A percentile compares a stretch with the other conserved stretches of the same genome.
Evolutionary conservation across 192 early-diverging fungal genomes (phyloP).

Genomic region (Coemansia sp.): DNA sequence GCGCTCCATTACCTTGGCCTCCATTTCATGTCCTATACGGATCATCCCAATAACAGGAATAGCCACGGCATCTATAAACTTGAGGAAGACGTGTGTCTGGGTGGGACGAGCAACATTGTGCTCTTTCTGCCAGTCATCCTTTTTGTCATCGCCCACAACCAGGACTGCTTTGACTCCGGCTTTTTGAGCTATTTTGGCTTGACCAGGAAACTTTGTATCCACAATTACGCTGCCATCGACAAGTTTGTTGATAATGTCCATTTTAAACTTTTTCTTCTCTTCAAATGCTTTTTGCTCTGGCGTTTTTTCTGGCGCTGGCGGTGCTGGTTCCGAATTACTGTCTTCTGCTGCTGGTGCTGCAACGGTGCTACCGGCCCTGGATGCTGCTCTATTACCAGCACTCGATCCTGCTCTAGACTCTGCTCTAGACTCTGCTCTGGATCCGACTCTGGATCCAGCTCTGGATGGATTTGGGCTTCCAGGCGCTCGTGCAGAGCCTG

Average conservation of each 20-base stretch:
- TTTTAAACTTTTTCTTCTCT: neutral
- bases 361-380: no score
- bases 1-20: conserved; percentile 67
- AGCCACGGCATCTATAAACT: conserved; percentile 4
- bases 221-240: neutral
- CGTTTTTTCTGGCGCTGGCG: neutral
- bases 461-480: no score
- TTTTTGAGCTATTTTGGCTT: neutral
- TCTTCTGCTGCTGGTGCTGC: neutral
- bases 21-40: conserved; percentile 93
- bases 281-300: conserved; percentile 2
- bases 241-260: neutral
- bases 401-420: neutral
- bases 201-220: conserved; percentile 1
- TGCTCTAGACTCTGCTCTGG: no score
- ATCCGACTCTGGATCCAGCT: no score
- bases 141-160: neutral
- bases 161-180: conserved; percentile 1
- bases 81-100: neutral
- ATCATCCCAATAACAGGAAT: conserved; percentile 97
- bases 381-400: neutral
- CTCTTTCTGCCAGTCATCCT: neutral
- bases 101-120: neutral
- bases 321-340: neutral
- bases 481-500: no score